Evolutionary conservation across 257 asterid species (phyloP), one percentile per base, ranked within the genome.

Genomic region (Jaltomata sinuosa): DNA sequence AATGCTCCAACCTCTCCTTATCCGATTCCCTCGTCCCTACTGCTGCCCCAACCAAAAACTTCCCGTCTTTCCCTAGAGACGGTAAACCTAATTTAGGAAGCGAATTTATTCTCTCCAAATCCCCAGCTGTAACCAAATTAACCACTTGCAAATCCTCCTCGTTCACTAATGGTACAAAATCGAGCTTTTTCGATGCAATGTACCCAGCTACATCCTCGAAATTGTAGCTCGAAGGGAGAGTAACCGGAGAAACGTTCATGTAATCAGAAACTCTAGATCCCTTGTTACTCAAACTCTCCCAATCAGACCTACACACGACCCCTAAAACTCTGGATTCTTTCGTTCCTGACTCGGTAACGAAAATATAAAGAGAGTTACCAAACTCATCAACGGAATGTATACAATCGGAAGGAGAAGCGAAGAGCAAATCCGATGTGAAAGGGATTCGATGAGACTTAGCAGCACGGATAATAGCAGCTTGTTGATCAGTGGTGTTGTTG

Each of bases 21-120:
- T 95, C 99, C 0, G 94, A 86, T 22, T 94, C 98, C 87, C 98
- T 88, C 1, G 98, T 95, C 86, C 98, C 99, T 2, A 95, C 86
- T 1, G 97, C 89, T 0, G 98, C 99, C 52, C 98, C 99, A 3
- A 95, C 98, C 82, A 95, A 81, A 74, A 95, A 95, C 84, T 64
- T 68, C 31, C 99, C 97, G 19, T 94, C 93, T 15, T 86, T 31
- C 11, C 91, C 97, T 78, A 95, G 11, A 0, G 97, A 92, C 1
- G 98, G 97, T 84, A 93, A 62, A 18, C 94, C 98, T 84, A 92
- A 15, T 84, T 93, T 95, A 4, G 98, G 99, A 53, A 93, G 93
- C 49, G 90, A 95, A 77, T 82, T 84, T 64, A 95, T 89, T 59
- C 89, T 91, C 85, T 91, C 92, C 29, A 89, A 87, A 38, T 93